Conservation (phyloP, 2,329 filamentous ascomycete species). For the Pseudogymnoascus sp. region DNA sequence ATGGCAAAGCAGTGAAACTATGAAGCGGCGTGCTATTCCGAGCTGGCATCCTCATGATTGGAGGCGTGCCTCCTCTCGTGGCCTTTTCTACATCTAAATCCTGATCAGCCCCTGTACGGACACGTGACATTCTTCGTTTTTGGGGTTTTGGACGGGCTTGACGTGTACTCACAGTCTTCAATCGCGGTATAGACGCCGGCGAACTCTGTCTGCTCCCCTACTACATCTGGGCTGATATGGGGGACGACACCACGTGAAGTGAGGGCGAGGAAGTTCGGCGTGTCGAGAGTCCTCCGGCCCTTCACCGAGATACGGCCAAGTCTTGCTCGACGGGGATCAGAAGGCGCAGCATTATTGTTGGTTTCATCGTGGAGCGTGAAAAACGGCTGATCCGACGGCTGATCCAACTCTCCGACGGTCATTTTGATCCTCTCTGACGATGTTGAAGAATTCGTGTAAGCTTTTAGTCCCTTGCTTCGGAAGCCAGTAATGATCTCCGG, state of each 20-base stretch:
- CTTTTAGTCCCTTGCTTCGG: slow-evolving; percentile 4
- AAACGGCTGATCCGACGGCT: background rate
- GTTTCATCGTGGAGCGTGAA: slow-evolving; percentile 1
- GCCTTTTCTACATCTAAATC: slow-evolving; percentile 54
- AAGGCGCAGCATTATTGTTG: background rate
- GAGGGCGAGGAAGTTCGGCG: slow-evolving; percentile 73
- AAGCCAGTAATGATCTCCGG: slow-evolving; percentile 3
- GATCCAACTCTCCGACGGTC: background rate
- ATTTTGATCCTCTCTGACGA: background rate
- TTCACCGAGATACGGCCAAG: slow-evolving; percentile 45
- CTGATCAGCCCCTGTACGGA: background rate
- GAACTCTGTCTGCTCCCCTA: slow-evolving; percentile 57
- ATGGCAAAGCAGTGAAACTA: slow-evolving; percentile 66
- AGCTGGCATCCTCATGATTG: slow-evolving; percentile 36
- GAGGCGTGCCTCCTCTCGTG: slow-evolving; percentile 44
- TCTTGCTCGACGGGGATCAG: slow-evolving; percentile 14
- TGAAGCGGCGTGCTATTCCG: slow-evolving; percentile 54
- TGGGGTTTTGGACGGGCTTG: background rate
- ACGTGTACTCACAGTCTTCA: slow-evolving; percentile 75
- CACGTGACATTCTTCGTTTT: background rate
- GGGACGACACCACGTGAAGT: slow-evolving; percentile 80
- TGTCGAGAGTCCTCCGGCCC: slow-evolving; percentile 61
- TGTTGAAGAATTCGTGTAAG: background rate
- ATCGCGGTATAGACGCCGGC: slow-evolving; percentile 71
- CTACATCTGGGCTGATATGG: slow-evolving; percentile 81